These are phyloP conservation scores for Trichosporon sp. DNA, from an alignment of 1,284 basidiomycete genomes.

Conservation along the genomic window DNA sequence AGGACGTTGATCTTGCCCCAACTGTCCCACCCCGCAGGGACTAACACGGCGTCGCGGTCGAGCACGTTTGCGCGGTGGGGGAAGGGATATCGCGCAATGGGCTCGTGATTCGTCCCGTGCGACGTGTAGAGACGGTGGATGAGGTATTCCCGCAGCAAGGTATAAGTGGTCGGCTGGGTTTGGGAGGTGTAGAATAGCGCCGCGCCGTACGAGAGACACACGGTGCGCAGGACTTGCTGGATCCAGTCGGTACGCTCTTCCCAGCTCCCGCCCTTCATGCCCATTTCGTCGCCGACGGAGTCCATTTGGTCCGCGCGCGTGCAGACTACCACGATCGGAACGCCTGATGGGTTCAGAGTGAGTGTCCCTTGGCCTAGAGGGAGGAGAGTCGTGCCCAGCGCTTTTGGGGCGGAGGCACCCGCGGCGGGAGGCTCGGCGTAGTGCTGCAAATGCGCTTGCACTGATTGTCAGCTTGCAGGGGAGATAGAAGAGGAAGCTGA, in stretches of 20 bases:
- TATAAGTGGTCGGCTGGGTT: constrained; percentile 65
- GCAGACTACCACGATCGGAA: constrained; percentile 84
- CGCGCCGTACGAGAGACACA: constrained; percentile 91
- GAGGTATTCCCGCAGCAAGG: constrained; percentile 75
- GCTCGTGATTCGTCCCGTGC: constrained; percentile 19
- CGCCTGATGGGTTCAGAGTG: constrained; percentile 72
- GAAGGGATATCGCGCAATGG: constrained; percentile 70
- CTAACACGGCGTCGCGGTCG: constrained; percentile 83
- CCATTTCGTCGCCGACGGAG: constrained; percentile 59
- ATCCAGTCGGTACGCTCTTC: constrained; percentile 93
- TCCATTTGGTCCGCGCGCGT: constrained; percentile 87
- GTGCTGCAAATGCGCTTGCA: constrained; percentile 79
- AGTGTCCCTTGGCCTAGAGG: constrained; percentile 72
- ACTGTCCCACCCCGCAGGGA: constrained; percentile 94
- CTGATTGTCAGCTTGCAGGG: constrained; percentile 51
- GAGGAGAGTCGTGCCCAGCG: constrained; percentile 50
- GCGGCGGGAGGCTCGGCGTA: constrained; percentile 69
- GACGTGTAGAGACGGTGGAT: constrained; percentile 74
- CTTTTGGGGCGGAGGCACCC: not conserved
- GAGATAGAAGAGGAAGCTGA: no score
- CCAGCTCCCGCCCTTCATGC: constrained; percentile 66
- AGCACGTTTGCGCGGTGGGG: constrained; percentile 79
- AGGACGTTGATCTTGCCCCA: constrained; percentile 93
- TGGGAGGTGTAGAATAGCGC: constrained; percentile 85
- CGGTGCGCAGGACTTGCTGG: constrained; percentile 86